These are phyloP conservation scores for Lobosporangium transversale DNA, from an alignment of 192 early-diverging fungal species.

Conservation along the genomic window DNA sequence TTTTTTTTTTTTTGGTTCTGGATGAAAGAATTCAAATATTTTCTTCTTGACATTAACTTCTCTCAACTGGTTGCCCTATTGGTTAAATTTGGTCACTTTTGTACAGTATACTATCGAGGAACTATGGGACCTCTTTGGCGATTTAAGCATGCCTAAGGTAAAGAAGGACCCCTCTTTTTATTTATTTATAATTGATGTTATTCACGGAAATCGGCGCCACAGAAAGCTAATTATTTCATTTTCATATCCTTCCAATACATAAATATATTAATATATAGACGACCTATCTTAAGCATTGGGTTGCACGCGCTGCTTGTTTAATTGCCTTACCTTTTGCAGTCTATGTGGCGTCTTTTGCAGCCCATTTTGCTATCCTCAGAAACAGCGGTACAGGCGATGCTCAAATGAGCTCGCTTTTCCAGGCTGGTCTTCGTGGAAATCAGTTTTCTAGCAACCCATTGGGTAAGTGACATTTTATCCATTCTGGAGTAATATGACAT, in stretches of 20 bases:
- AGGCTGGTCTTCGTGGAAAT: conserved; percentile 88
- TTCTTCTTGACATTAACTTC: too few species aligned
- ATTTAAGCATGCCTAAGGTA: conserved; percentile 67
- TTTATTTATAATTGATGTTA: conserved; percentile 9
- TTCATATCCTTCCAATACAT: too few species aligned
- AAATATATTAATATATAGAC: conserved; percentile 49
- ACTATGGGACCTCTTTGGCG: conserved; percentile 89
- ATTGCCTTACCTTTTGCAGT: conserved; percentile 85
- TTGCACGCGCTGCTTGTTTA: conserved; percentile 80
- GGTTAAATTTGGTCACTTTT: not conserved
- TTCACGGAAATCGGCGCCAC: not conserved
- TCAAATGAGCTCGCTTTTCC: conserved; percentile 97
- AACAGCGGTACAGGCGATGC: conserved; percentile 87
- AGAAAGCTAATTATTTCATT: too few species aligned
- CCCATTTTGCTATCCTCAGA: conserved; percentile 91
- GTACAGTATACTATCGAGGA: conserved; percentile 86
- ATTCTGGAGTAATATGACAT: not conserved
- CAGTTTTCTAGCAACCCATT: conserved; percentile 83
- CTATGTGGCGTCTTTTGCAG: conserved; percentile 83
- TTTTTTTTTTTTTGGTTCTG: not conserved
- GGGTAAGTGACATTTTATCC: conserved; percentile 53
- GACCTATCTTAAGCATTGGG: conserved; percentile 83
- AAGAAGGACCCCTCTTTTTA: not conserved
- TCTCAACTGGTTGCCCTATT: too few species aligned
- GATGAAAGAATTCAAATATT: too few species aligned